Percentiles rank a stretch among this genome's conserved stretches.
Evolutionary conservation across 192 early-diverging fungal genomes (phyloP).

Genomic region (Podila minutissima): DNA sequence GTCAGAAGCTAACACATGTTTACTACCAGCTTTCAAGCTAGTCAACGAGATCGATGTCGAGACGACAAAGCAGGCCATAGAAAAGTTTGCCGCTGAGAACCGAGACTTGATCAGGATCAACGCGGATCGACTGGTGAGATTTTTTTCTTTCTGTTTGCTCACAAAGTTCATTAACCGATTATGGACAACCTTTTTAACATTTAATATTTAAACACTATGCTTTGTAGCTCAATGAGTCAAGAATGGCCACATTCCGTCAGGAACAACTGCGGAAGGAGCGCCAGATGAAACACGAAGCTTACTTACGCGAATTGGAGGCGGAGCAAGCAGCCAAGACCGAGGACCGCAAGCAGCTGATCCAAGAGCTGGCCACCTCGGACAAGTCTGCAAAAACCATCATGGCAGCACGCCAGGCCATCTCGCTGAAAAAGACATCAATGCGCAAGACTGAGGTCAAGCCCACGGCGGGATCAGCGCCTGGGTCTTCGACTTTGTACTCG

Average conservation of each 20-base stretch:
- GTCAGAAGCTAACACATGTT: background rate
- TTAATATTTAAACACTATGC: constrained; percentile 4
- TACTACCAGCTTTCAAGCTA: constrained; percentile 77
- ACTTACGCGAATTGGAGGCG: constrained; percentile 74
- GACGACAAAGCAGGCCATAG: constrained; percentile 80
- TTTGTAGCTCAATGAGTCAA: constrained; percentile 66
- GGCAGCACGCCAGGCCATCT: constrained; percentile 51
- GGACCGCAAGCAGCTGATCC: constrained; percentile 75
- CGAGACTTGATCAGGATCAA: constrained; percentile 80
- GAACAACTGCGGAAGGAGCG: constrained; percentile 62
- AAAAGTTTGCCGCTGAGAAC: constrained; percentile 82
- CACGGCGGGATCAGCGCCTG: background rate
- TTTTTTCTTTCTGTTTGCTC: constrained; percentile 10
- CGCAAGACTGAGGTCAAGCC: constrained; percentile 49
- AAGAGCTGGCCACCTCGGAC: constrained; percentile 69
- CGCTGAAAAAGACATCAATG: constrained; percentile 61
- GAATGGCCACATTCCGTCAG: constrained; percentile 55
- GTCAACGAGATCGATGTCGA: constrained; percentile 88
- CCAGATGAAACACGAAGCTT: constrained; percentile 72
- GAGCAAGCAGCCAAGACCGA: constrained; percentile 72
- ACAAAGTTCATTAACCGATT: background rate
- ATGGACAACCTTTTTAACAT: background rate
- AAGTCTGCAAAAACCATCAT: constrained; percentile 61
- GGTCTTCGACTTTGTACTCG: constrained; percentile 16
- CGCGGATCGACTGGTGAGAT: constrained; percentile 65